Evolutionary conservation across 331 rosid genomes (phyloP).

Genomic region (Quercus phellos): DNA sequence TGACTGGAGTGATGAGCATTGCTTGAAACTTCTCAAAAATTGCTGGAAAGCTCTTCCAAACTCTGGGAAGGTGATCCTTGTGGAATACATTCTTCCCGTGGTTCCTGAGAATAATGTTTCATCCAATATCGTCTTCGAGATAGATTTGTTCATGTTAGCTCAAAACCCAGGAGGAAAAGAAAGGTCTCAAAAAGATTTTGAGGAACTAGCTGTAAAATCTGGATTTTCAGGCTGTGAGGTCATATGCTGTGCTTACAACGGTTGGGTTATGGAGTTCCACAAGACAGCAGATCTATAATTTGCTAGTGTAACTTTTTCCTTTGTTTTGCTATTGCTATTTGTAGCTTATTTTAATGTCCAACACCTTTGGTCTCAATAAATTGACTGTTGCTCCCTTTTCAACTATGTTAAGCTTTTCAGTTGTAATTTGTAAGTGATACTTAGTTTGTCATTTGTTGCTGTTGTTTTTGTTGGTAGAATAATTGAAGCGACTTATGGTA

Average conservation of each 20-base stretch:
- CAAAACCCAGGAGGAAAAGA: constrained; percentile 12
- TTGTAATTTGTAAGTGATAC: neutral
- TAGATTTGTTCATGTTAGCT: neutral
- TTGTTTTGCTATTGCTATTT: neutral
- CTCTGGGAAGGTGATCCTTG: constrained; percentile 5
- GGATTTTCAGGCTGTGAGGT: constrained; percentile 3
- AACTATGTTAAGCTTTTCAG: no score
- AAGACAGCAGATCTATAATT: neutral
- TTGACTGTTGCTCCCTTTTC: neutral
- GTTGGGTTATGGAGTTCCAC: constrained; percentile 13
- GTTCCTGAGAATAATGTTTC: constrained; percentile 1
- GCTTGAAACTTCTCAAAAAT: constrained; percentile 9
- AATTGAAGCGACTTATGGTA: neutral
- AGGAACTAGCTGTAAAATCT: neutral
- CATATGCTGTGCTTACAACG: constrained; percentile 6
- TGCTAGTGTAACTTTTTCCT: neutral
- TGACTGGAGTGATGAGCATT: constrained; percentile 8
- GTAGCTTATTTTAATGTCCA: neutral
- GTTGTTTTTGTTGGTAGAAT: neutral
- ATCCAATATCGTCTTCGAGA: neutral
- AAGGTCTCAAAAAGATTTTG: constrained; percentile 2
- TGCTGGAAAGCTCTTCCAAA: constrained; percentile 7
- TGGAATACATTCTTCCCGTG: constrained; percentile 1
- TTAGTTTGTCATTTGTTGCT: neutral
- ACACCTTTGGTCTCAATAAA: neutral